Evolutionary conservation across 2,329 filamentous ascomycete species (phyloP), one percentile per base, ranked within the genome.

Genomic region (Zopfia rhizophila): DNA sequence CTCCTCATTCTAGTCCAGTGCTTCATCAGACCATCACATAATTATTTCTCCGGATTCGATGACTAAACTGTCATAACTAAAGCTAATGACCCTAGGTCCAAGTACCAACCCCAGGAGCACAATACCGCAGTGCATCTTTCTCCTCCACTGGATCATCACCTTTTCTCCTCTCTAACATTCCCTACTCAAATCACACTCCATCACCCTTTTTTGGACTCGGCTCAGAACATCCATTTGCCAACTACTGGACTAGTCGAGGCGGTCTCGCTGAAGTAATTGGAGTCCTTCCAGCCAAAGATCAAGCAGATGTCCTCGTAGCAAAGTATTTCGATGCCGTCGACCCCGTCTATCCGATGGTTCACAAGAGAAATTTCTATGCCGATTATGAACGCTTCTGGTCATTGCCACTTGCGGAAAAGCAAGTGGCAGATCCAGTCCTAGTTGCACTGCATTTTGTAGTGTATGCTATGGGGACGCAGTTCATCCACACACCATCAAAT

Each of bases 201-300:
- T 89, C 86, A 43, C 90, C 90, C 55, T 87, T 91, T 43, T 92
- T 92, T 64, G 89, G 89, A n/a, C 85, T 91, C 53, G 88, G 87
- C 11, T 85, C 86, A 1, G 87, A 90, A 63, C 88, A 91, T 63
- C 88, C 88, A 0, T 91, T 91, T 65, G 85, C 87, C 61, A 92
- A 92, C 65, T 92, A 92, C 70, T 93, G 89, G 89, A 92, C 88
- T 3, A 90, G 86, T 61, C 82, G 86, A 50, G 89, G 89, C 35
- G 89, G 88, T 0, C 73, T 93, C 13, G 78, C 83, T 7, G 89
- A 93, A 70, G 88, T 91, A 5, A 84, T 91, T 30, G 84, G 82
- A 1, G 87, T 91, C 3, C 75, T 93, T 10, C 89, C 89, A 0
- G 86, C 86, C 45, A 91, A 90, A 72, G 73, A 86, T 7, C 88